Conservation (phyloP, 805 yeast genomes). For the Cyberlindnera mississippiensis region DNA sequence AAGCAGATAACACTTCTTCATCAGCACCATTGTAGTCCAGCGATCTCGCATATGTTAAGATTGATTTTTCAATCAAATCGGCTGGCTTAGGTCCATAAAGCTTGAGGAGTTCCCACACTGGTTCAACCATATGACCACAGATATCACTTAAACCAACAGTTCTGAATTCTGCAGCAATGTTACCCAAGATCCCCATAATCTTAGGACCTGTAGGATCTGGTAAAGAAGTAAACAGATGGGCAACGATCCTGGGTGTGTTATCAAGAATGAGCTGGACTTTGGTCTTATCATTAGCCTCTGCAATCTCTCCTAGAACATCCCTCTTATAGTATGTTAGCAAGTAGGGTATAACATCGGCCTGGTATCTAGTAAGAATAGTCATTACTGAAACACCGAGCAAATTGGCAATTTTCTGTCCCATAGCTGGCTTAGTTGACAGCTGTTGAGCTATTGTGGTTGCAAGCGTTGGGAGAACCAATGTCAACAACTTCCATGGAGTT, state of each 20-base stretch:
- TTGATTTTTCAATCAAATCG: conserved; percentile 32
- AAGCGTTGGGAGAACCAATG: conserved; percentile 74
- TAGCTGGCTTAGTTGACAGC: conserved; percentile 43
- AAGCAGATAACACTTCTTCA: conserved; percentile 31
- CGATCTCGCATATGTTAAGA: conserved; percentile 22
- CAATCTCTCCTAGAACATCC: conserved; percentile 60
- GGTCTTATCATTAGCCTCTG: conserved; percentile 41
- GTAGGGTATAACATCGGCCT: conserved; percentile 71
- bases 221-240: conserved; percentile 51
- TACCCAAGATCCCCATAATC: conserved; percentile 48
- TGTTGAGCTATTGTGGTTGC: conserved; percentile 59
- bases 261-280: conserved; percentile 45
- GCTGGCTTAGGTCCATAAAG: conserved; percentile 31
- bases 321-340: conserved; percentile 62
- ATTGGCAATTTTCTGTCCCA: conserved; percentile 58
- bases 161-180: conserved; percentile 47
- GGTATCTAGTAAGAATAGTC: conserved; percentile 65
- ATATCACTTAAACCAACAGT: conserved; percentile 25
- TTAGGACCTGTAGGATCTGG: conserved; percentile 44
- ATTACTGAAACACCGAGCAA: conserved; percentile 58
- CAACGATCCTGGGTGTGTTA: conserved; percentile 50
- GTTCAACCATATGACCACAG: conserved; percentile 26
- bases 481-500: conserved; percentile 75
- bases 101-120: conserved; percentile 42
- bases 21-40: conserved; percentile 1